phyloP scores from a whole-genome alignment of 306 rosid species.

The Cucurbita moschata region DNA sequence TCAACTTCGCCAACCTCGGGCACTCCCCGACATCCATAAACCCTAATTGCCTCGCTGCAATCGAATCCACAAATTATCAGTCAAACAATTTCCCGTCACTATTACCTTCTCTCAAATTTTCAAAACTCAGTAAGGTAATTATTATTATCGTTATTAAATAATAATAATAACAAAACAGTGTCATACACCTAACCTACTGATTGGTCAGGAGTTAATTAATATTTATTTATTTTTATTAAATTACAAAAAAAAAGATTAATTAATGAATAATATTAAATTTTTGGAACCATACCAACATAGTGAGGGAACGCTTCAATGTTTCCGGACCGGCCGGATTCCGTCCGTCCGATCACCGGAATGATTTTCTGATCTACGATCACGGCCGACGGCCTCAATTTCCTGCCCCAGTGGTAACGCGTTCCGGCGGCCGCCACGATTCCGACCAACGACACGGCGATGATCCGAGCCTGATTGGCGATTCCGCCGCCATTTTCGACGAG shows the following conservation, averaged over 20 bases:
- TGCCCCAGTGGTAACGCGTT: background rate
- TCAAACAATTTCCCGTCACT: too few relatives aligned
- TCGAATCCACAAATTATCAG: too few relatives aligned
- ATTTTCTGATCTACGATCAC: slow-evolving; percentile 5
- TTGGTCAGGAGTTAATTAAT: too few relatives aligned
- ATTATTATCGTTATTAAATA: too few relatives aligned
- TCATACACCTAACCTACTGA: too few relatives aligned
- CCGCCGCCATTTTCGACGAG: background rate
- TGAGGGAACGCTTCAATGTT: slow-evolving; percentile 50
- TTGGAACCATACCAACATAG: slow-evolving; percentile 37
- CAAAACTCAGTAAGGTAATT: too few relatives aligned
- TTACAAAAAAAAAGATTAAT: too few relatives aligned
- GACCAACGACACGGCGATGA: slow-evolving; percentile 17
- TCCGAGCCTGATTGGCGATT: background rate
- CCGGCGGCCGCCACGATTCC: slow-evolving; percentile 25
- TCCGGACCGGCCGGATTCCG: slow-evolving; percentile 45
- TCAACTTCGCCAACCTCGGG: slow-evolving; percentile 34
- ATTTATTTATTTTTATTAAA: too few relatives aligned
- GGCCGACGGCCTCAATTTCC: background rate
- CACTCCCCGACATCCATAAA: slow-evolving; percentile 35
- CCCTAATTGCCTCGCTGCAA: slow-evolving; percentile 62
- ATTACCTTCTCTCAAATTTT: too few relatives aligned
- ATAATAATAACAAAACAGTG: too few relatives aligned
- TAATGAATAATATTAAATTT: background rate
- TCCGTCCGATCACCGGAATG: slow-evolving; percentile 20